These are phyloP conservation scores for Hanseniaspora clermontiae DNA, from an alignment of 805 yeast species.

Conservation along the genomic window DNA sequence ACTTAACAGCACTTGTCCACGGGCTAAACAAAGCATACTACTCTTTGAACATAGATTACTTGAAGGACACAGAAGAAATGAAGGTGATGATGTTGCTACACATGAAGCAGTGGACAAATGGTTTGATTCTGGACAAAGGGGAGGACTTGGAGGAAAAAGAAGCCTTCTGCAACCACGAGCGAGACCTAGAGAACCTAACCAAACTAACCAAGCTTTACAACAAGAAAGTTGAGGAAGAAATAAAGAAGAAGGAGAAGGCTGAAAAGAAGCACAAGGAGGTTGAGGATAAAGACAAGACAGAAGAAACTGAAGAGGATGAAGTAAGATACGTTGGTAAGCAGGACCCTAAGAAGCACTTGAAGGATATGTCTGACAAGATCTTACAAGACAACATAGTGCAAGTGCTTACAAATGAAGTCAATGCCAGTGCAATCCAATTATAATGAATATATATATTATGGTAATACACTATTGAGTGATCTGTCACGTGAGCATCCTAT, in stretches of 20 bases:
- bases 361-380: conserved; percentile 72
- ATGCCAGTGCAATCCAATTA: conserved; percentile 60
- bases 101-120: conserved; percentile 91
- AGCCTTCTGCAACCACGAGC: conserved; percentile 29
- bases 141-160: conserved; percentile 68
- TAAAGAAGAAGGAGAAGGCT: conserved; percentile 66
- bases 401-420: conserved; percentile 76
- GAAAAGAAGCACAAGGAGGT: conserved; percentile 57
- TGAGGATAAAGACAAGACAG: conserved; percentile 69
- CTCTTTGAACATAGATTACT: conserved; percentile 87
- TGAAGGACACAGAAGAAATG: conserved; percentile 82
- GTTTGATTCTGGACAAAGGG: conserved; percentile 44
- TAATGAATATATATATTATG: not conserved
- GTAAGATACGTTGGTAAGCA: conserved; percentile 96
- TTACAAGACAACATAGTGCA: conserved; percentile 86
- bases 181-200: conserved; percentile 56
- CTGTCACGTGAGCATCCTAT: not conserved
- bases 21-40: conserved; percentile 95
- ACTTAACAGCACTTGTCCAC: conserved; percentile 91
- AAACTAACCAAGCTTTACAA: conserved; percentile 80
- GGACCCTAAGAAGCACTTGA: conserved; percentile 94
- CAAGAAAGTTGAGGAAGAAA: conserved; percentile 77
- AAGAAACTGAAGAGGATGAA: conserved; percentile 76
- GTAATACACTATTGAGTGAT: not conserved
- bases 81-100: conserved; percentile 88